A percentile compares a stretch with the other conserved stretches of the same genome.
These are phyloP conservation scores for Pinus taeda DNA, from an alignment of 75 land plant genomes.

Conservation along the genomic window DNA sequence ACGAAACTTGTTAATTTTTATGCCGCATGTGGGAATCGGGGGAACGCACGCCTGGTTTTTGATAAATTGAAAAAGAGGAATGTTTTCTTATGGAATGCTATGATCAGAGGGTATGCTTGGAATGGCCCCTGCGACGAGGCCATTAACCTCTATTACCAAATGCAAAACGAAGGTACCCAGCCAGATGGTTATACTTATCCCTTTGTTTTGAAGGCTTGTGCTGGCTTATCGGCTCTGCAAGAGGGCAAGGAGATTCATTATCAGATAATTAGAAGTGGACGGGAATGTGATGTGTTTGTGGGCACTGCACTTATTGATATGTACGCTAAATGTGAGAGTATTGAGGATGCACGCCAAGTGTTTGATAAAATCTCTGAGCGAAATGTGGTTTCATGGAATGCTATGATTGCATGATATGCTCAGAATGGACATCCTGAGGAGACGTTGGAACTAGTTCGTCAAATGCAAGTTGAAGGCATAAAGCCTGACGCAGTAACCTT, in stretches of 20 bases:
- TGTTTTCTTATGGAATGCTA: constrained; percentile 29
- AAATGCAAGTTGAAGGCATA: constrained; percentile 17
- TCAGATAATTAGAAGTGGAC: constrained; percentile 12
- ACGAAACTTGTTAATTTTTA: background rate
- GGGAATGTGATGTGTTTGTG: constrained; percentile 26
- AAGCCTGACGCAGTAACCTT: constrained; percentile 27
- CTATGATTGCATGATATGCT: constrained; percentile 22
- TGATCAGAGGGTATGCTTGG: constrained; percentile 35
- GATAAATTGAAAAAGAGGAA: constrained; percentile 10
- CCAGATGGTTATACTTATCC: constrained; percentile 33
- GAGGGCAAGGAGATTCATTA: constrained; percentile 27
- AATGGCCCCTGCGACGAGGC: constrained; percentile 23
- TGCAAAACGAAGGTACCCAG: constrained; percentile 14
- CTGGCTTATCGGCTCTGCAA: background rate
- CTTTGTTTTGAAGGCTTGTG: constrained; percentile 27
- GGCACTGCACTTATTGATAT: constrained; percentile 34
- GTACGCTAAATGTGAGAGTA: constrained; percentile 30
- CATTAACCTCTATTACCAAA: constrained; percentile 18
- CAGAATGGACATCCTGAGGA: constrained; percentile 15
- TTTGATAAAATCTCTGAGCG: constrained; percentile 28
- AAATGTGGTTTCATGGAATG: constrained; percentile 35
- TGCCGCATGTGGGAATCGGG: background rate
- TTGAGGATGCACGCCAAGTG: constrained; percentile 15
- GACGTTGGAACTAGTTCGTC: constrained; percentile 9
- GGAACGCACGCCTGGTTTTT: background rate